These are phyloP conservation scores for Candida wancherniae DNA, from an alignment of 805 yeast species.

Conservation along the genomic window DNA sequence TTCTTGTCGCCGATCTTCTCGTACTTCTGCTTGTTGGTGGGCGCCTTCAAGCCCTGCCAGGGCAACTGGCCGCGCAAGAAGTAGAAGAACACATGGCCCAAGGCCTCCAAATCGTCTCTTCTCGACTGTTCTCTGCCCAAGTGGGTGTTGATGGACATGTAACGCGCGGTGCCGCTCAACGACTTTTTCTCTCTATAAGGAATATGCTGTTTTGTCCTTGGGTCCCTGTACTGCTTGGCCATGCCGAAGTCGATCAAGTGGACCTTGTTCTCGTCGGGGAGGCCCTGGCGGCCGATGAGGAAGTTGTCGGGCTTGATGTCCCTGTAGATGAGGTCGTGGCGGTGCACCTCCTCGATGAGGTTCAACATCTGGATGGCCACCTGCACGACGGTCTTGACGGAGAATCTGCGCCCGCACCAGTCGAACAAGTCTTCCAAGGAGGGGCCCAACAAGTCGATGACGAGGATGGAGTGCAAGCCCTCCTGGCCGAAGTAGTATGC, in stretches of 20 bases:
- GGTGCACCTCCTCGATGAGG: conserved; percentile 68
- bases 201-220: conserved; percentile 72
- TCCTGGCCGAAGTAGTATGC: conserved; percentile 85
- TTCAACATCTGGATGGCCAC: conserved; percentile 75
- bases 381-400: conserved; percentile 67
- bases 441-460: conserved; percentile 74
- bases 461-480: conserved; percentile 72
- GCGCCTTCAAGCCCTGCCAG: conserved; percentile 98
- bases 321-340: conserved; percentile 70
- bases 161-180: conserved; percentile 95
- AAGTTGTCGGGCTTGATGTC: conserved; percentile 85
- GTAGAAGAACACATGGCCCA: conserved; percentile 91
- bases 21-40: conserved; percentile 93
- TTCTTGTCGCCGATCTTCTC: conserved; percentile 95
- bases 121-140: conserved; percentile 95
- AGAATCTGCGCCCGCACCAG: conserved; percentile 79
- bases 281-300: conserved; percentile 59
- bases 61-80: conserved; percentile 95
- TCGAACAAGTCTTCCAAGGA: conserved; percentile 79
- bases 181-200: conserved; percentile 95
- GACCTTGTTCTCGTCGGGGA: conserved; percentile 59
- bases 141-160: conserved; percentile 93
- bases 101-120: conserved; percentile 92
- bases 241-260: conserved; percentile 80
- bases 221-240: conserved; percentile 83